Conservation (phyloP, 192 early-diverging fungal species). For the Umbelopsis vinacea region DNA sequence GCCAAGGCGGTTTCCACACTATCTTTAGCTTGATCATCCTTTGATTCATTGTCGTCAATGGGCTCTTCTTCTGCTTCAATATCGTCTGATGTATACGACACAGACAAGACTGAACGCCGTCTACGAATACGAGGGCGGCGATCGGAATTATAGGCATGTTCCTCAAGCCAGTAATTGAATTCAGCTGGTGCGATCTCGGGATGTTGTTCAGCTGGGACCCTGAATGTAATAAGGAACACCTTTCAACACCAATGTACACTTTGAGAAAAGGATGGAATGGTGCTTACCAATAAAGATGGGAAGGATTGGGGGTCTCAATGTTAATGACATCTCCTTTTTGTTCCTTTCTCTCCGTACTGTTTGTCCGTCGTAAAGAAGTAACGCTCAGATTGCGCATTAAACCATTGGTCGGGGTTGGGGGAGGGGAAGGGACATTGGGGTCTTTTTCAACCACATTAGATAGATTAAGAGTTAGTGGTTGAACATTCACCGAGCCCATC, state of each 20-base stretch:
- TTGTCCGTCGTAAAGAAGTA: constrained; percentile 20
- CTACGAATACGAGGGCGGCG: constrained; percentile 25
- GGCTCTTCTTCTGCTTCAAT: constrained; percentile 23
- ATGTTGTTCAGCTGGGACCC: constrained; percentile 39
- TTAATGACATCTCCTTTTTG: constrained; percentile 29
- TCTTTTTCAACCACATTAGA: constrained; percentile 14
- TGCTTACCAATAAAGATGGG: constrained; percentile 38
- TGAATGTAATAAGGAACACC: background rate
- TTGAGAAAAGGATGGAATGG: background rate
- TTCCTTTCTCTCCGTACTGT: constrained; percentile 18
- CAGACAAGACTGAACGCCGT: constrained; percentile 38
- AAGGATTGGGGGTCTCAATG: constrained; percentile 34
- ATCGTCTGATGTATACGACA: constrained; percentile 30
- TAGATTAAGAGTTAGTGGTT: constrained; percentile 8
- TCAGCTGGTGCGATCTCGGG: constrained; percentile 36
- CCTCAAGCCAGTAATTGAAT: constrained; percentile 27
- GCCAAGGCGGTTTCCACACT: background rate
- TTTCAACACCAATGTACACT: background rate
- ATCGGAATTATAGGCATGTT: constrained; percentile 21
- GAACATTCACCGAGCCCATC: constrained; percentile 15
- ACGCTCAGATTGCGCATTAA: constrained; percentile 10
- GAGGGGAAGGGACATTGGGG: background rate
- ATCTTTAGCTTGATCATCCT: background rate
- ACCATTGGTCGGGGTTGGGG: constrained; percentile 1
- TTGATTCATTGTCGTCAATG: background rate